Base-by-base conservation (phyloP, 805 yeast species). In the Wickerhamomyces tratensis region DNA sequence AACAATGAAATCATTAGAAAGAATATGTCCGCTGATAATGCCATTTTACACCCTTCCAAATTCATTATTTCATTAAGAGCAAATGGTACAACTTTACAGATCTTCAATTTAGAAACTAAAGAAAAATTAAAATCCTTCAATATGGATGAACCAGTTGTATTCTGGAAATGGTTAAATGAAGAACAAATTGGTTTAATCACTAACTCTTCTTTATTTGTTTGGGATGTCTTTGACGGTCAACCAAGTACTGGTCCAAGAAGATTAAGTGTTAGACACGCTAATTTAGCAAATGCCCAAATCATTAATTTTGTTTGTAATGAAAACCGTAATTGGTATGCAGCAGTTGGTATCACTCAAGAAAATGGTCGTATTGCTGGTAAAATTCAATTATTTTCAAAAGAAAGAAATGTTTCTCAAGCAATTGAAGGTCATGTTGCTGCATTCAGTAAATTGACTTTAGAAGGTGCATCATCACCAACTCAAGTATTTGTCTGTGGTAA, bases 401-500 rank as follows among this genome's bases (percentile, higher is more conserved):
- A 82, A 42, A 81, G 98, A 67, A 84, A 85, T 58, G 86, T 91
- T 35, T 89, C 97, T 12, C 99, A 93, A 68, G 89, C 95, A 20
- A 86, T 93, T 54, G 98, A 93, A 59, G 98, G 98, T 55, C 98
- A 93, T 64, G 98, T 94, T 43, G 93, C 95, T 46, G 78, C 79
- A 36, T 93, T 93, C 67, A 87, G 96, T 42, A 70, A 73, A 46
- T 68, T 93, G 49, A 73, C 78, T 47, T 70, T 91, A 52, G 83
- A 78, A 41, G 87, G 87, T 43, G 86, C 89, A 35, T 47, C 71
- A n/a, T 54, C 78, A 29, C 65, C 64, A 38, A 85, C 95, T 40
- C 88, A 86, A 64, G 79, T 91, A 31, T 91, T 93, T 62, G 85
- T 94, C 46, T 89, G 91, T 59, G 98, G 95, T 55, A 87, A 88